Conservation (phyloP, 495 filamentous ascomycete genomes). For the Xylaria longipes region DNA sequence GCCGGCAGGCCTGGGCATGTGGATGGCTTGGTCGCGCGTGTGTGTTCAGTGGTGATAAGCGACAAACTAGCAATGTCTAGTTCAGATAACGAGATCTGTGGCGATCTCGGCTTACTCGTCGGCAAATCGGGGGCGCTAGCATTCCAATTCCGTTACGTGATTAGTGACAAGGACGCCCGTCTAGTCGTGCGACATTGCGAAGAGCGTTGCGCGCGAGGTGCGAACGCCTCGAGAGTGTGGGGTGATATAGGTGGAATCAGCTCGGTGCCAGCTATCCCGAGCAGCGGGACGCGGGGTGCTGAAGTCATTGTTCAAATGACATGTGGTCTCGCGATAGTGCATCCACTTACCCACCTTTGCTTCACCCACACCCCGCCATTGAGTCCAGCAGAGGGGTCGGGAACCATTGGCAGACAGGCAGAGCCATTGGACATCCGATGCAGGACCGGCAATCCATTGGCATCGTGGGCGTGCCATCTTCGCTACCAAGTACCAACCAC, state of each 20-base stretch:
- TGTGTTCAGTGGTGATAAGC: neutral
- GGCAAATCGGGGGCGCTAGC: neutral
- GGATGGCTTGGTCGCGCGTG: neutral
- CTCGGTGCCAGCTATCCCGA: slow-evolving; percentile 7
- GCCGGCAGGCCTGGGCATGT: neutral
- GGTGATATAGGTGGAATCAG: neutral
- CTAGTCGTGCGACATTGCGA: neutral
- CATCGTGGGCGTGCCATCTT: neutral
- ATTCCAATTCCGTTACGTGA: neutral
- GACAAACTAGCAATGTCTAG: neutral
- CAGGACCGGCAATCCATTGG: neutral
- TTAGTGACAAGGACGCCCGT: neutral
- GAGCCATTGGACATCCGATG: neutral
- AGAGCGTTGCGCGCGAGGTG: neutral
- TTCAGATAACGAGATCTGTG: neutral
- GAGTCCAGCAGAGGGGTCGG: neutral
- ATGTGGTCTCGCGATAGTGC: slow-evolving; percentile 11
- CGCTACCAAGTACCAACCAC: neutral
- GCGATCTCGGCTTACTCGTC: slow-evolving; percentile 5
- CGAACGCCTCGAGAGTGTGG: slow-evolving; percentile 3
- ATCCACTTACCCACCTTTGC: slow-evolving; percentile 9
- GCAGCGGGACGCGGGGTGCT: slow-evolving; percentile 14
- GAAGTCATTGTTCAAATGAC: neutral
- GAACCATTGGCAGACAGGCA: neutral
- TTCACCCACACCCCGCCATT: neutral